These are phyloP conservation scores for Artomyces pyxidatus DNA, from an alignment of 768 basidiomycete genomes.

Conservation along the genomic window DNA sequence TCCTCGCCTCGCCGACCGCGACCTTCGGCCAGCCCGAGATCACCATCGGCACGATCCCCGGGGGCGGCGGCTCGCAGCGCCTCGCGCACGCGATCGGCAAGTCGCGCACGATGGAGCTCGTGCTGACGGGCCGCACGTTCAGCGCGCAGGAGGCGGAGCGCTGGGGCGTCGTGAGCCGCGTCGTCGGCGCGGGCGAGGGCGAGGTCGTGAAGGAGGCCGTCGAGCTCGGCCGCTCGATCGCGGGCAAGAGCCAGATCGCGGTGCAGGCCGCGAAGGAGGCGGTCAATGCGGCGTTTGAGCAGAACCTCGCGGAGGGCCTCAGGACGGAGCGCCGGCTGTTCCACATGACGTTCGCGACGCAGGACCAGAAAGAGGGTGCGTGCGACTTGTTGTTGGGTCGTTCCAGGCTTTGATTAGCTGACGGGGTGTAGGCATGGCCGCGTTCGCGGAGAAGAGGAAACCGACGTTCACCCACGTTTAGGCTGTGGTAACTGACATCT, in stretches of 20 bases:
- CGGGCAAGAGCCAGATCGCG: slow-evolving; percentile 74
- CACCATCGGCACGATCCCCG: slow-evolving; percentile 90
- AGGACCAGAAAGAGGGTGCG: slow-evolving; percentile 92
- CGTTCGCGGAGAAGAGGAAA: slow-evolving; percentile 91
- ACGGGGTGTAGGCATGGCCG: slow-evolving; percentile 71
- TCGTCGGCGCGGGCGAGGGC: slow-evolving; percentile 70
- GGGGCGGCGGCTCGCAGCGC: slow-evolving; percentile 90
- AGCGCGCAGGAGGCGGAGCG: slow-evolving; percentile 72
- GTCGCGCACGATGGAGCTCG: slow-evolving; percentile 90
- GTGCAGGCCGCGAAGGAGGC: slow-evolving; percentile 89
- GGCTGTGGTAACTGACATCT: neutral
- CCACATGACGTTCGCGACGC: slow-evolving; percentile 87
- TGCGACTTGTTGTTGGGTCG: neutral
- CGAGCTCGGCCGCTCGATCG: slow-evolving; percentile 67
- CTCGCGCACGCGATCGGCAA: slow-evolving; percentile 83
- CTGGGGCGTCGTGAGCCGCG: slow-evolving; percentile 83
- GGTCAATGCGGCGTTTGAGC: slow-evolving; percentile 87
- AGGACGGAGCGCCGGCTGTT: slow-evolving; percentile 84
- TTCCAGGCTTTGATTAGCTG: slow-evolving; percentile 4
- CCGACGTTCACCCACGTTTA: slow-evolving; percentile 66
- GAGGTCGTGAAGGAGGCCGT: slow-evolving; percentile 84
- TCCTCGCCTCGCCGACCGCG: slow-evolving; percentile 84
- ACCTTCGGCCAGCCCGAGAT: slow-evolving; percentile 96
- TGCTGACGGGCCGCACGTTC: slow-evolving; percentile 80
- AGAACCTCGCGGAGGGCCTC: slow-evolving; percentile 74